Base-by-base conservation (phyloP, 164 flowering plant species). In the Macadamia integrifolia region DNA sequence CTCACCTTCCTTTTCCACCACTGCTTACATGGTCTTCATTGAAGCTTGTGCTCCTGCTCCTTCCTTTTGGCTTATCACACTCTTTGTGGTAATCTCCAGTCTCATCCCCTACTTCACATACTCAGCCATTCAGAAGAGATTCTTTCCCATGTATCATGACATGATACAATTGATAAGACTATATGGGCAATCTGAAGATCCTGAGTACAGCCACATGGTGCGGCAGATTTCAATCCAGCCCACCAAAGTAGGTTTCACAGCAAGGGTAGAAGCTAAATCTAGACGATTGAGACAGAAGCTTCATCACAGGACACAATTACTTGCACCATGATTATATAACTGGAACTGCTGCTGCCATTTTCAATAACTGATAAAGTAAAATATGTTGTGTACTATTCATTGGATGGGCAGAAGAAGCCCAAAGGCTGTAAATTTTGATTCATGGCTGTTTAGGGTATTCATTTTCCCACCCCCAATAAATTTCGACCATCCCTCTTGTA, bases 11-110 rank as follows among this genome's bases (percentile, higher is more conserved):
- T 13, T 80, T 10, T 89, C 96, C 3, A 81, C 86, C 43, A 81
- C 79, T 13, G 96, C 95, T 17, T 91, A 87, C 80, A 69, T 72
- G 59, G 80, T 95, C 68, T 87, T 95, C 76, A 18, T 84, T 4
- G 98, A 95, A 79, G 82, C 87, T 17, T 89, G 91, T n/a, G 96
- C 92, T 9, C 92, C 96, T 0, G 66, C 94, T 4, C 87, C 91
- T 5, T 82, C 88, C 3, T 95, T 59, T 74, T 92, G 98, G 96
- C 14, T 92, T 3, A 52, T 82, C 44, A 83, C 85, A 0, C 60
- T 87, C 49, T 76, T 85, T 18, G 94, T 84, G 58, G 77, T 82
- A 23, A 40, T 84, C 35, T 46, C 88, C 0, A 56, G 96, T 18
- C 80, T 95, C 6, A 58, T 86, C 8, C 99, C 98, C 0, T 92